phyloP scores from a whole-genome alignment of 805 yeast genomes.

The Saccharomyces kudriavzevii region DNA sequence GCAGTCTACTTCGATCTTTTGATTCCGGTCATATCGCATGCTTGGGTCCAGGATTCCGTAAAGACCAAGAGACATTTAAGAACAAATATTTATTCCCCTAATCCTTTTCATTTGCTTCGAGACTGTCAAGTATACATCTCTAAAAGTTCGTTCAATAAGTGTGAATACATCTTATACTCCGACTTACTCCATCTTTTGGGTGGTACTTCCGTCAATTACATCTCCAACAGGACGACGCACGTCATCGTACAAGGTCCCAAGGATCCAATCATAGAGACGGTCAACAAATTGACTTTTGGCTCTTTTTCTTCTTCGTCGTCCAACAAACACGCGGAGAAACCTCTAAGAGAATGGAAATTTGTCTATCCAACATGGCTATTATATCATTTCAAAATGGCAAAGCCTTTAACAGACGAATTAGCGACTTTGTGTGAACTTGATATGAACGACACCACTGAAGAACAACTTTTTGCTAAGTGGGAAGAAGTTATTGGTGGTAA shows the following conservation, averaged over 20 bases:
- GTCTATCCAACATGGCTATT: conserved; percentile 79
- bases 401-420: conserved; percentile 18
- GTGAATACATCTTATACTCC: conserved; percentile 60
- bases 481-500: conserved; percentile 10
- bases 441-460: neutral
- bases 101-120: conserved; percentile 56
- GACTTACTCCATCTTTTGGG: conserved; percentile 57
- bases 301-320: neutral
- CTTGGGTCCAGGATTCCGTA: conserved; percentile 22
- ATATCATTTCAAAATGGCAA: conserved; percentile 47
- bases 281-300: conserved; percentile 16
- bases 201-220: conserved; percentile 54
- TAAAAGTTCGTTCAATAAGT: conserved; percentile 48
- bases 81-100: conserved; percentile 50
- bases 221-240: conserved; percentile 73
- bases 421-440: conserved; percentile 3
- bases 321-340: neutral
- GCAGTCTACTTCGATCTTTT: conserved; percentile 23
- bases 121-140: conserved; percentile 55
- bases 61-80: conserved; percentile 16
- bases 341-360: conserved; percentile 27
- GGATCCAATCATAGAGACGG: conserved; percentile 53
- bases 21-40: conserved; percentile 25
- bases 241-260: conserved; percentile 51
- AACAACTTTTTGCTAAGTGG: conserved; percentile 5